Evolutionary conservation across 306 rosid genomes (phyloP).

Genomic region (Lupinus albus): DNA sequence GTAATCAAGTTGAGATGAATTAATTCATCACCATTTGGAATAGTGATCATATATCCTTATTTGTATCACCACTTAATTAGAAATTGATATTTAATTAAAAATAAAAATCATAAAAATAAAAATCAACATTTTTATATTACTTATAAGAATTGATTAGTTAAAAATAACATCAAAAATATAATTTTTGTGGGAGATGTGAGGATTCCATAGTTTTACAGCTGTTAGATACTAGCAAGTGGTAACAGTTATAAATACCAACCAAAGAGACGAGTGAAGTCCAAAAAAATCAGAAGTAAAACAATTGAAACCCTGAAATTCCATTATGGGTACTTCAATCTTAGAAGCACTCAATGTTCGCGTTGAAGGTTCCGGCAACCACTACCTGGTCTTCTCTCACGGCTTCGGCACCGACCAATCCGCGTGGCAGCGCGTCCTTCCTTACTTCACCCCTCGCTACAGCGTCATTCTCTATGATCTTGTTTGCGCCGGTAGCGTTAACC

Average conservation of each 20-base stretch:
- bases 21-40: no score
- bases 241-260: constrained; percentile 44
- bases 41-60: no score
- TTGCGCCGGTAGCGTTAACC: constrained; percentile 99
- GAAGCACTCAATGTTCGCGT: constrained; percentile 83
- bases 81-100: no score
- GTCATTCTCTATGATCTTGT: constrained; percentile 93
- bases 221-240: background rate
- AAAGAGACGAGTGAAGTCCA: no score
- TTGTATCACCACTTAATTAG: no score
- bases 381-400: constrained; percentile 82
- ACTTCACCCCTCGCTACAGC: constrained; percentile 62
- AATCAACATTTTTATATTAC: no score
- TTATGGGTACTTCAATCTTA: constrained; percentile 56
- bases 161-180: no score
- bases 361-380: constrained; percentile 70
- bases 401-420: constrained; percentile 98
- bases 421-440: constrained; percentile 82
- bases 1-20: no score
- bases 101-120: no score
- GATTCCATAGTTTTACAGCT: background rate
- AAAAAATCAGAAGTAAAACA: no score
- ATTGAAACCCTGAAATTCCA: background rate
- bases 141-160: no score
- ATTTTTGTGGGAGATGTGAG: no score